Evolutionary conservation across 352 stramenopile species (phyloP), one percentile per base, ranked within the genome.

Genomic region (Pythium insidiosum): DNA sequence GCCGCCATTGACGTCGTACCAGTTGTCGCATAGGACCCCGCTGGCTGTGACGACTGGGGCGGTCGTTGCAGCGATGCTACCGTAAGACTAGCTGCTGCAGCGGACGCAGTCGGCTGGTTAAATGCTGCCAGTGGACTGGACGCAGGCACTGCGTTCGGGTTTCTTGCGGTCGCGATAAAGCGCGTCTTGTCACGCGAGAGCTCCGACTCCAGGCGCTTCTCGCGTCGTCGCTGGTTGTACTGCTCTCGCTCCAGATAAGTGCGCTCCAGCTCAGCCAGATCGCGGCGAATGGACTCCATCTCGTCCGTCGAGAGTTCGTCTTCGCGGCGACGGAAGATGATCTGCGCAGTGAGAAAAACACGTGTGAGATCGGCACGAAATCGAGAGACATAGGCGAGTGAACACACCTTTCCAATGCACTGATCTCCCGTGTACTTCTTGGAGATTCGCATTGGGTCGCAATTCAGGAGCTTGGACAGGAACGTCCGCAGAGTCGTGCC

Each of bases 391-490:
- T n/a, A n/a, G n/a, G n/a, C n/a, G n/a, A n/a, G n/a, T n/a, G n/a
- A n/a, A n/a, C 47, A 16, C 56, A 89, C 83, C 65, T 99, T 99
- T 56, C 96, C 95, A 50, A 99, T 98, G 56, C 94, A 98, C 55
- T 98, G 97, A 47, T 89, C 84, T 12, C 96, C 95, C 38, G 97
- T 97, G 57, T 98, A 99, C 68, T 99, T 99, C 60, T 99, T 99
- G 0, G 91, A 98, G 46, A 99, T 99, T 12, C 96, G 73, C 95
- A 99, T 99, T 6, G 96, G 95, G 68, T 99, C 95, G 61, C 96
- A 99, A 58, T 99, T 98, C 5, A 99, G 67, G 12, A 98, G 52
- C 61, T 98, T 98, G 43, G 85, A 97, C 26, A 99, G 63, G 61
- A 99, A 99, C 22, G 94, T 98, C 20, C 96, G 80, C 24, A 99